Conservation (phyloP, 768 basidiomycete genomes). For the Agaricus sinodeliciosus region DNA sequence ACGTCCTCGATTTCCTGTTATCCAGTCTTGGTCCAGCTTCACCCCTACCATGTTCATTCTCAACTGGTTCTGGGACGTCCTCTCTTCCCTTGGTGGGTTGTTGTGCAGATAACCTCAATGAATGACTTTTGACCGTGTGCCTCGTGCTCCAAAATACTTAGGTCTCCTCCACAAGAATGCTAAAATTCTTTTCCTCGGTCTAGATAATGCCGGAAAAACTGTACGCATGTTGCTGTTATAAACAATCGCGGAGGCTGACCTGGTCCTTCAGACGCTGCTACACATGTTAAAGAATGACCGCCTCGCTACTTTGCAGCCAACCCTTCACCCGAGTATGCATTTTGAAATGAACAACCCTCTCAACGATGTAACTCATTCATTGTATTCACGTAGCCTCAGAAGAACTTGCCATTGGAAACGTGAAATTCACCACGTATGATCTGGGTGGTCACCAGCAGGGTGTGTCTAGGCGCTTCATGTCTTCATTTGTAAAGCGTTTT, state of each 20-base stretch:
- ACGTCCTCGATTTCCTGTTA: constrained; percentile 15
- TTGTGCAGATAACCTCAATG: neutral
- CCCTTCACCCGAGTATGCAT: constrained; percentile 88
- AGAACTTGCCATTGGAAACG: constrained; percentile 96
- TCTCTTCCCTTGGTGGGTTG: constrained; percentile 81
- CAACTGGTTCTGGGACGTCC: constrained; percentile 97
- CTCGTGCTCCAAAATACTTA: constrained; percentile 21
- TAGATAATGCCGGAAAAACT: constrained; percentile 99
- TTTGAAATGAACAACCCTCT: neutral
- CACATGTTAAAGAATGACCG: constrained; percentile 99
- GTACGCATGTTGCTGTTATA: constrained; percentile 36
- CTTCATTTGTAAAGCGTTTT: neutral
- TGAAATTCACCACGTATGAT: constrained; percentile 99
- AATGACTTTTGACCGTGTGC: constrained; percentile 10
- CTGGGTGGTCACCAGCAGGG: constrained; percentile 97
- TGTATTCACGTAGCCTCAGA: constrained; percentile 69
- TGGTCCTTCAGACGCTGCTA: constrained; percentile 67
- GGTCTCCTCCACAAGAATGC: constrained; percentile 96
- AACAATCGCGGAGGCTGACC: constrained; percentile 1
- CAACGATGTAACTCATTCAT: constrained; percentile 3
- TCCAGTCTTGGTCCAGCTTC: constrained; percentile 4
- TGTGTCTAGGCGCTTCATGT: constrained; percentile 22
- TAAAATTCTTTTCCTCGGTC: constrained; percentile 97
- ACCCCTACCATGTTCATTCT: constrained; percentile 62
- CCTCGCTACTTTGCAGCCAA: constrained; percentile 94